Evolutionary conservation across 345 rosid genomes (phyloP), one percentile per base, ranked within the genome.

Genomic region (Eutrema japonicum): DNA sequence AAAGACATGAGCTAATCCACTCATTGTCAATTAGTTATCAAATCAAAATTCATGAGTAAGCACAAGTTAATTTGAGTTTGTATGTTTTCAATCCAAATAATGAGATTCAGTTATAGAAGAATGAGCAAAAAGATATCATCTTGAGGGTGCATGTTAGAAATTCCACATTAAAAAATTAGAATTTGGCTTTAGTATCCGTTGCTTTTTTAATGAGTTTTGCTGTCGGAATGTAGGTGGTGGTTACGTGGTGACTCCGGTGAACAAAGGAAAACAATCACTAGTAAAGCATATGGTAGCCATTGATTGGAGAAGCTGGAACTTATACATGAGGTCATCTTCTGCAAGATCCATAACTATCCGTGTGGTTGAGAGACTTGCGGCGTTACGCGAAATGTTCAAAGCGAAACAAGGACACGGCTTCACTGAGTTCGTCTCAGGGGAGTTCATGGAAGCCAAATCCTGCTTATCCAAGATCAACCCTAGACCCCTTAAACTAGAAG

Each of bases 251-350:
- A 81, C 90, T 73, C 99, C 98, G 1, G 77, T 80, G 37, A 79
- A 78, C 80, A 81, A 92, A 61, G 98, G 91, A 56, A 85, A 80
- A 58, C 84, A 89, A 46, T 86, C 99, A 14, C 70, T 85, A 37
- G 97, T 95, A 35, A 95, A 88, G 65, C 97, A 92, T 82, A 95
- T 95, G 99, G 86, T 92, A 64, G 86, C 99, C 22, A 80, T 90
- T 62, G 92, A 95, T 72, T 92, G 99, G 99, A 90, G 87, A 76
- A 87, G 76, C 64, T 90, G 97, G 96, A 92, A 86, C 76, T 69
- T 85, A 61, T 85, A 86, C 74, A 60, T 87, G 29, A 78, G 80
- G 11, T 91, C 89, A 54, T 70, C 97, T 12, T 82, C 89, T 36
- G 82, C 87, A 63, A 82, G 96, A 80, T 68, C 89, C 22, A 80